Conservation (phyloP, 805 yeast genomes). For the Grigorovia humatica region DNA sequence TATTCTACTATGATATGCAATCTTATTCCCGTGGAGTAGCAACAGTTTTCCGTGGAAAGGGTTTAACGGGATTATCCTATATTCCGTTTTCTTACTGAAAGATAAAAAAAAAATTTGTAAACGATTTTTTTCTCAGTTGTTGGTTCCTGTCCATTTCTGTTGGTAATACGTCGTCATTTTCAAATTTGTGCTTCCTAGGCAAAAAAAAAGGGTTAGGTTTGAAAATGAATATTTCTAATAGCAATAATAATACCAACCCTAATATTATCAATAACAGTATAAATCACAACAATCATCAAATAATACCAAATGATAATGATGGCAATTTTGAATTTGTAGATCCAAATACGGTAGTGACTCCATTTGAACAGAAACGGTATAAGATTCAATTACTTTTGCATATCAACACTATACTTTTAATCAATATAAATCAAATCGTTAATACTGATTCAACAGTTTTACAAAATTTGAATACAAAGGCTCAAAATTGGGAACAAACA, state of each 20-base stretch:
- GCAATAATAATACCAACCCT: not conserved
- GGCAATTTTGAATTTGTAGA: not conserved
- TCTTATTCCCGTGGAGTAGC: too few relatives aligned
- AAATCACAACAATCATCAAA: not conserved
- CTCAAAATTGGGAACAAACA: constrained; percentile 8
- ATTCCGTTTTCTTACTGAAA: too few relatives aligned
- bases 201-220: too few relatives aligned
- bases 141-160: too few relatives aligned
- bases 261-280: constrained; percentile 13
- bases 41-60: not conserved
- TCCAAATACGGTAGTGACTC: constrained; percentile 8
- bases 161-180: too few relatives aligned
- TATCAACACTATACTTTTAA: constrained; percentile 25
- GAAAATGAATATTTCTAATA: not conserved
- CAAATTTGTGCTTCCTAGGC: too few relatives aligned
- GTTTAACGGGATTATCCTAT: not conserved
- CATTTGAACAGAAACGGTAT: constrained; percentile 24
- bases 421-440: not conserved
- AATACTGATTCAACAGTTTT: not conserved
- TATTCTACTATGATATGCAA: too few relatives aligned
- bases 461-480: not conserved
- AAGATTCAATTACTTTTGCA: constrained; percentile 27
- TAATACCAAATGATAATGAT: not conserved
- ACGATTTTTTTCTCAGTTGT: too few relatives aligned
- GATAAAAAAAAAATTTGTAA: too few relatives aligned